Base-by-base conservation (phyloP, 495 filamentous ascomycete genomes). In the Penicillium salamii region DNA sequence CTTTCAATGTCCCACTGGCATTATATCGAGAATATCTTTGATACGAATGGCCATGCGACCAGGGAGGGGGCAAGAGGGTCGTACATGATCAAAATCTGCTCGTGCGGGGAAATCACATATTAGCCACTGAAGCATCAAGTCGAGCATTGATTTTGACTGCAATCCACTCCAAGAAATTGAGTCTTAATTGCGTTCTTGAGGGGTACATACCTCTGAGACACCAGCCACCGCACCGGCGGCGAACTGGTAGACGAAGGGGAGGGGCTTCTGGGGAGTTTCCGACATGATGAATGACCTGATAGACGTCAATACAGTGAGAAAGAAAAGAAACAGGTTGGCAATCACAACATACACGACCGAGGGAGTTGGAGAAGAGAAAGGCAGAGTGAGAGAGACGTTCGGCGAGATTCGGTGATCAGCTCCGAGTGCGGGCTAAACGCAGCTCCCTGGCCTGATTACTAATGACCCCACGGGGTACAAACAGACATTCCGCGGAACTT, bases 241-340 rank as follows among this genome's bases (percentile, higher is more conserved):
- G 71, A 93, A 91, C 72, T 91, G 88, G 79, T 91, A 93, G 38
- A 82, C 68, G 70, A 93, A 93, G 40, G 88, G 87, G 49, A 93
- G 78, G 31, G 89, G 87, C 66, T 89, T 81, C 45, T 68, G 67
- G 36, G 50, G 49, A 51, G 54, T 55, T 35, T 84, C 80, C 37
- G 73, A 77, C 85, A 88, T 88, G 46, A 56, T 82, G 64, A 46
- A 23, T 48, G 50, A 47, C 39, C 50, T 58, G 48, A 7, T 39
- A 36, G 8, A 47, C 19, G 38, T 48, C 15, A 53, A 20, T 38
- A 37, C 42, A 18, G 34, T 39, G 13, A 2, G 13, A 2, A 12
- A 46, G 41, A 26, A 29, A 11, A 42, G 23, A 42, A 29, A 47
- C 21, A 7, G 18, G 28, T 5, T 32, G 29, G 3, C 29, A 33